These are phyloP conservation scores for Coniosporium apollinis DNA, from an alignment of 495 filamentous ascomycete genomes.

Conservation along the genomic window DNA sequence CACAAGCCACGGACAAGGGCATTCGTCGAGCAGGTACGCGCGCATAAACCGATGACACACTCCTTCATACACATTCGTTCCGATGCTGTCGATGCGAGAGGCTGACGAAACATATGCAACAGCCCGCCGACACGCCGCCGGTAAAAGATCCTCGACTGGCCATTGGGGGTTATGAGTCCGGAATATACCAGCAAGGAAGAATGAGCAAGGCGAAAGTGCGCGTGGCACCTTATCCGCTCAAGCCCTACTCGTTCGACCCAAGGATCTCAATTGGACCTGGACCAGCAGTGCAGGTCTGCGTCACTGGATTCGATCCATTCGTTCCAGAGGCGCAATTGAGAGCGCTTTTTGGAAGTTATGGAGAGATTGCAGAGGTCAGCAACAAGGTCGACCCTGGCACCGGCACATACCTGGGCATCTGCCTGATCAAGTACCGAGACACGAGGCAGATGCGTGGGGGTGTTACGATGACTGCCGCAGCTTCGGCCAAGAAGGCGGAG, in stretches of 20 bases:
- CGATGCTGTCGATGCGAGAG: too few species aligned
- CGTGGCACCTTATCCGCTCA: slow-evolving; percentile 57
- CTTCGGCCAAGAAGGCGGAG: slow-evolving; percentile 64
- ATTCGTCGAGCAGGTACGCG: slow-evolving; percentile 39
- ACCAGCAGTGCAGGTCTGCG: slow-evolving; percentile 75
- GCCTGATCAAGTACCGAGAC: slow-evolving; percentile 77
- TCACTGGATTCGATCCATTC: slow-evolving; percentile 86
- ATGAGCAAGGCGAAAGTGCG: slow-evolving; percentile 60
- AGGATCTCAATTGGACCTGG: slow-evolving; percentile 72
- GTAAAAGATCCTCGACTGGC: slow-evolving; percentile 63
- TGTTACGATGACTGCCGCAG: slow-evolving; percentile 39
- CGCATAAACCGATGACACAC: too few species aligned
- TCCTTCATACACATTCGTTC: too few species aligned
- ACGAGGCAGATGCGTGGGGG: slow-evolving; percentile 34
- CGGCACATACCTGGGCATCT: slow-evolving; percentile 83
- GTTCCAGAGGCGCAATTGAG: slow-evolving; percentile 60
- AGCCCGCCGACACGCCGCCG: slow-evolving; percentile 41
- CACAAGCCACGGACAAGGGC: slow-evolving; percentile 52
- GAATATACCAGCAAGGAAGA: slow-evolving; percentile 25
- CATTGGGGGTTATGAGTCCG: slow-evolving; percentile 38
- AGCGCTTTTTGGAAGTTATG: slow-evolving; percentile 70
- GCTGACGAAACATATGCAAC: too few species aligned
- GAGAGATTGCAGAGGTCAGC: slow-evolving; percentile 72
- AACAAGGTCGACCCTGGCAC: slow-evolving; percentile 87
- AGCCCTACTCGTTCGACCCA: slow-evolving; percentile 60